Conservation (phyloP, 495 filamentous ascomycete genomes). For the Rostrohypoxylon terebratum region DNA sequence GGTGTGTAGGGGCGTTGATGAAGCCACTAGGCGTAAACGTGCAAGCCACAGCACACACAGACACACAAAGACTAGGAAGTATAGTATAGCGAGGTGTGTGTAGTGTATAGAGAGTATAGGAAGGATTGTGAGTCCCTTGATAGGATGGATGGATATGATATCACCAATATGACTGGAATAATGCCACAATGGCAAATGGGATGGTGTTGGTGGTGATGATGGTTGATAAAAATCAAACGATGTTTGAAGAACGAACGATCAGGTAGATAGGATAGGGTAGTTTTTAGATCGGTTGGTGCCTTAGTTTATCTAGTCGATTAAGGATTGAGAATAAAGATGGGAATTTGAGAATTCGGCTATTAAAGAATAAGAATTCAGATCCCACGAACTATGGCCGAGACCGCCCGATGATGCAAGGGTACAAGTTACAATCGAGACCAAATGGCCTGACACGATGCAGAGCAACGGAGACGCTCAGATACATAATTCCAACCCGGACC, state of each 20-base stretch:
- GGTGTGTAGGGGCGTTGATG: not conserved
- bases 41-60: constrained; percentile 38
- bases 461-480: constrained; percentile 47
- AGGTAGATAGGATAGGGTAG: constrained; percentile 7
- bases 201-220: constrained; percentile 18
- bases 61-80: constrained; percentile 1
- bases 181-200: constrained; percentile 38
- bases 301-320: constrained; percentile 37
- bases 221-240: constrained; percentile 40
- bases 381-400: constrained; percentile 50
- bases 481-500: constrained; percentile 37
- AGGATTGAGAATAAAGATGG: constrained; percentile 37
- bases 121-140: constrained; percentile 14
- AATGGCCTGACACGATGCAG: constrained; percentile 52
- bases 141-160: constrained; percentile 44
- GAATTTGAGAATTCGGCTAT: constrained; percentile 47
- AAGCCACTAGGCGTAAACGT: constrained; percentile 33
- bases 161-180: constrained; percentile 36
- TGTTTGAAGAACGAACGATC: constrained; percentile 41
- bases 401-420: constrained; percentile 50
- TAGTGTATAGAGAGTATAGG: constrained; percentile 17
- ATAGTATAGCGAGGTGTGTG: not conserved
- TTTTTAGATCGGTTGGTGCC: constrained; percentile 32
- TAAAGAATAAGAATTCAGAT: constrained; percentile 49
- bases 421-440: constrained; percentile 45